Base-by-base conservation (phyloP, 2,329 filamentous ascomycete genomes). In the Myriosclerotinia scirpicola region DNA sequence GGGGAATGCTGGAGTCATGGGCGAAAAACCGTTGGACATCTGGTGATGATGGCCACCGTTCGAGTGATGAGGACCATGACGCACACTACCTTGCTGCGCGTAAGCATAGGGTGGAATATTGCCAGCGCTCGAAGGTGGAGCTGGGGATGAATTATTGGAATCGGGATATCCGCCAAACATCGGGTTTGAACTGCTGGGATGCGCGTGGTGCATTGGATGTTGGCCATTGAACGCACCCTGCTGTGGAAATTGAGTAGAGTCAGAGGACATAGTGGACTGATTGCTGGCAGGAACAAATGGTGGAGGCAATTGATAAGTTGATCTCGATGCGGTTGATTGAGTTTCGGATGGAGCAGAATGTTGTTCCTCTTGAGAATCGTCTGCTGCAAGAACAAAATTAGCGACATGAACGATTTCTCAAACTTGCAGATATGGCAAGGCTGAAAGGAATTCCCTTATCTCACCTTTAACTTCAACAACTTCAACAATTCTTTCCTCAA, bases 121-220 rank as follows among this genome's bases (percentile, higher is more conserved):
- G 9, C 80, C 79, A n/a, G 83, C 80, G 17, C 81, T 81, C 55
- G 77, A 79, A 63, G 83, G 84, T 53, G 81, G 81, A 26, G 79
- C 83, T 1, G 86, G 86, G 6, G 86, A 88, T 0, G 85, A 84
- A 64, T 80, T 82, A 71, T 84, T 83, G 15, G 86, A 88, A 22
- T 81, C 82, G 42, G 81, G 77, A 68, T 84, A 83, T 8, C 79
- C 79, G 44, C 84, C 84, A 71, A 88, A 87, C 69, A 86, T 80
- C 62, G 87, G 77, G 73, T 82, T 86, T 48, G 83, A 80, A 67
- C 82, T 82, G 74, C 83, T 87, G 17, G 80, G 81, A 64, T 84
- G 85, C 52, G 81, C 75, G 62, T 85, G 83, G 70, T 86, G 83
- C 71, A 82, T 72, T 69, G 75, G 71, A 71, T 75, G 69, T 63